Conservation (phyloP, 192 early-diverging fungal genomes). For the Podila horticola region DNA sequence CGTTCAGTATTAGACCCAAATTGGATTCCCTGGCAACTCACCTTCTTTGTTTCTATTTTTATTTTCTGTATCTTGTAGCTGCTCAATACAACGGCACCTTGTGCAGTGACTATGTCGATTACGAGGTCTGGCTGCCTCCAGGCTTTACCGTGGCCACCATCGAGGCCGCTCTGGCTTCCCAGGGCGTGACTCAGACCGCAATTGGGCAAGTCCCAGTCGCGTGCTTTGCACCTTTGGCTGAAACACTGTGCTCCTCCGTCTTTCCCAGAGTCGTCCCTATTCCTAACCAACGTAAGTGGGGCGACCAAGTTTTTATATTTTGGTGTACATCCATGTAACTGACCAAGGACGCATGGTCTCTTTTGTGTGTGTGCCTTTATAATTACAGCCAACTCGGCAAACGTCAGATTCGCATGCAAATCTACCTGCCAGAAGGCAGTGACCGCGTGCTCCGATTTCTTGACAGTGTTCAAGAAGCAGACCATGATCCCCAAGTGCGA, state of each 20-base stretch:
- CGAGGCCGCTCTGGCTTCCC: slow-evolving; percentile 7
- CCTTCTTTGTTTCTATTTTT: not conserved
- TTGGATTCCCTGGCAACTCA: not conserved
- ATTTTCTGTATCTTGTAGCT: slow-evolving; percentile 1
- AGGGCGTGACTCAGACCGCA: not conserved
- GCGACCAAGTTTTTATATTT: not conserved
- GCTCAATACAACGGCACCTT: slow-evolving; percentile 20
- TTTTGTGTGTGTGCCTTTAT: too few species aligned
- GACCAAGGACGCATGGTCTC: too few species aligned
- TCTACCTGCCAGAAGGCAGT: slow-evolving; percentile 45
- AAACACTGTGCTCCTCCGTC: slow-evolving; percentile 42
- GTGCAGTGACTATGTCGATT: slow-evolving; percentile 42
- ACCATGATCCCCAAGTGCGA: slow-evolving; percentile 36
- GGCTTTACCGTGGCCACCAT: slow-evolving; percentile 26
- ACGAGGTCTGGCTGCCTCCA: slow-evolving; percentile 41
- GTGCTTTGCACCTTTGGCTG: slow-evolving; percentile 41
- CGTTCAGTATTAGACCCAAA: not conserved
- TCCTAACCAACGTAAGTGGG: not conserved
- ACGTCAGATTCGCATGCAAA: slow-evolving; percentile 29
- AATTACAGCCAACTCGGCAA: slow-evolving; percentile 11
- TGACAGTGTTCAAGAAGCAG: slow-evolving; percentile 15
- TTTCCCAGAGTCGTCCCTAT: slow-evolving; percentile 37
- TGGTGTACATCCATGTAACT: too few species aligned
- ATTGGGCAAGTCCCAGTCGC: slow-evolving; percentile 4
- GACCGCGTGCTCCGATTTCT: slow-evolving; percentile 17